Conservation (phyloP, 768 basidiomycete genomes). For the Boletus pseudo-olivaceus region DNA sequence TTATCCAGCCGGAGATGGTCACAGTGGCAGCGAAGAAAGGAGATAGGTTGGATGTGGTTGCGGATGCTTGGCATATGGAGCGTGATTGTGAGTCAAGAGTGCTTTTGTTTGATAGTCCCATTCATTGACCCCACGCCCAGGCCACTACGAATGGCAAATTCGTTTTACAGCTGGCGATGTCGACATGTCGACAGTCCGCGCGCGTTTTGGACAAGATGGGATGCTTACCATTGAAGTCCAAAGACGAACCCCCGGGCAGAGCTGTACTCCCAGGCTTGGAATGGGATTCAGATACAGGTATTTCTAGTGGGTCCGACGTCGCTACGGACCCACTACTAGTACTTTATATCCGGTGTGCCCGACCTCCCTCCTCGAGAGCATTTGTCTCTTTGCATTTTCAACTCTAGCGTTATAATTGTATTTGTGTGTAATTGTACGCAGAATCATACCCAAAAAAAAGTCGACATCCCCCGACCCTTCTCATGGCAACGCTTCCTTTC, state of each 20-base stretch:
- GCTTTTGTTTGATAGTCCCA: not conserved
- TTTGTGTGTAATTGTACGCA: slow-evolving; percentile 26
- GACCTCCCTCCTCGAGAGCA: not conserved
- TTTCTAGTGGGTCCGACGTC: slow-evolving; percentile 13
- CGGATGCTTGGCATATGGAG: slow-evolving; percentile 63
- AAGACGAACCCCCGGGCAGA: slow-evolving; percentile 25
- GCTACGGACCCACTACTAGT: not conserved
- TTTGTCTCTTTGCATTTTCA: slow-evolving; percentile 3
- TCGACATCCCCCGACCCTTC: not conserved
- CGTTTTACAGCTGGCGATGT: slow-evolving; percentile 51
- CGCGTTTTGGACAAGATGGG: slow-evolving; percentile 44
- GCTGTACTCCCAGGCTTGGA: slow-evolving; percentile 22
- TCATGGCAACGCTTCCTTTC: not conserved
- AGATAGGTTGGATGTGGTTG: slow-evolving; percentile 52
- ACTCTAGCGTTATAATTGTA: slow-evolving; percentile 20
- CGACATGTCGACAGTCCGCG: slow-evolving; percentile 51
- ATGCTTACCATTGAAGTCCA: slow-evolving; percentile 47
- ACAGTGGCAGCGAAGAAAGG: slow-evolving; percentile 60
- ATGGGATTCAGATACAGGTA: slow-evolving; percentile 29
- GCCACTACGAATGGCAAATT: slow-evolving; percentile 62
- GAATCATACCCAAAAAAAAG: slow-evolving; percentile 14
- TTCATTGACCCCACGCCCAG: slow-evolving; percentile 29
- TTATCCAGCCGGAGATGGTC: slow-evolving; percentile 58
- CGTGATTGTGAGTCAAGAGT: slow-evolving; percentile 46
- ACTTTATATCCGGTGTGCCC: slow-evolving; percentile 1